Evolutionary conservation across 2,329 filamentous ascomycete genomes (phyloP).

Genomic region (Calonectria pteridis): DNA sequence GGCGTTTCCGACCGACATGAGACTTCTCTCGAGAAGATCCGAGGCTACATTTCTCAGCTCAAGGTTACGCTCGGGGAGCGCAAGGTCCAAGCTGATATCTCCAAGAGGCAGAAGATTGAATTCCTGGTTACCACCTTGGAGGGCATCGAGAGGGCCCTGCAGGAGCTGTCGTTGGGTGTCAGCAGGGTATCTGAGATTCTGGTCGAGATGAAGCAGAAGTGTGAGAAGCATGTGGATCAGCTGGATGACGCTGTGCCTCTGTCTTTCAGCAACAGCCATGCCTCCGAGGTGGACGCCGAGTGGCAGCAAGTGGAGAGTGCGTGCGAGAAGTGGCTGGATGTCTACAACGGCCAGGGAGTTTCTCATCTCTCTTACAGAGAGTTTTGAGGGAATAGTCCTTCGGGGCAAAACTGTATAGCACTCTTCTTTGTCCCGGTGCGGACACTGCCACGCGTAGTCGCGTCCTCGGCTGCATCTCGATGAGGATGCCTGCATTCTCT

Average conservation of each 20-base stretch:
- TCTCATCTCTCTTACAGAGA: background rate
- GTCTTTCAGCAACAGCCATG: background rate
- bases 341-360: background rate
- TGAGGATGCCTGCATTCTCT: background rate
- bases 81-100: background rate
- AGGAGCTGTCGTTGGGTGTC: background rate
- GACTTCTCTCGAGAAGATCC: background rate
- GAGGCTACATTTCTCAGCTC: background rate
- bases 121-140: background rate
- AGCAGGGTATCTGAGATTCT: background rate
- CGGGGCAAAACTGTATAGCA: too few species aligned
- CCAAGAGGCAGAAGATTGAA: background rate
- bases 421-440: background rate
- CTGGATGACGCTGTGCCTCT: background rate
- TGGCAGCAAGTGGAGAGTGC: slow-evolving; percentile 7
- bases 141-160: background rate
- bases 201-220: background rate
- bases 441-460: slow-evolving; percentile 4
- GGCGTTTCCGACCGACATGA: background rate
- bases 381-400: background rate
- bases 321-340: slow-evolving; percentile 5
- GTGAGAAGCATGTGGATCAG: background rate
- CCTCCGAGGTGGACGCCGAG: background rate
- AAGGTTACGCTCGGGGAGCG: background rate
- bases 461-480: background rate